Percentiles rank a stretch among this genome's conserved stretches.
Conservation (phyloP, 1,139 yeast genomes). For the Scheffersomyces insectosa region DNA sequence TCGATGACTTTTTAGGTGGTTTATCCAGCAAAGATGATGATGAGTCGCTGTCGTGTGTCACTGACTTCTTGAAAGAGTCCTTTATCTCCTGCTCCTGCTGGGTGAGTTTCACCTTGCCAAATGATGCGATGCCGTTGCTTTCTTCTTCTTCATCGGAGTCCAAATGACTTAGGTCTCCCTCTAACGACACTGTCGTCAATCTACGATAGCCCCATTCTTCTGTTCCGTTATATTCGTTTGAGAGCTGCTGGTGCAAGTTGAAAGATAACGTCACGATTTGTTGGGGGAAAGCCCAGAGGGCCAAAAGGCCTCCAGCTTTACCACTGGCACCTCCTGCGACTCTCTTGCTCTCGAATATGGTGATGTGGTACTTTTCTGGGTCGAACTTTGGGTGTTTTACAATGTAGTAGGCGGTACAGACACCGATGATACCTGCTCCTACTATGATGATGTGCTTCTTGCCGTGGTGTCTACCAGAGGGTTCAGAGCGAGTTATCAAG, state of each 20-base stretch:
- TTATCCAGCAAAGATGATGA: constrained; percentile 19
- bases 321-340: constrained; percentile 99
- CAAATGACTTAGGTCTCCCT: constrained; percentile 65
- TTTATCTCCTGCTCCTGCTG: constrained; percentile 10
- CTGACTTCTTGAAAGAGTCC: constrained; percentile 14
- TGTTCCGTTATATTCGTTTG: constrained; percentile 77
- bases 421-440: constrained; percentile 97
- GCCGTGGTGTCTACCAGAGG: constrained; percentile 60
- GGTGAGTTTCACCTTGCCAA: constrained; percentile 2
- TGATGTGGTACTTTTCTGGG: constrained; percentile 71
- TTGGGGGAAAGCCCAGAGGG: constrained; percentile 96
- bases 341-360: constrained; percentile 85
- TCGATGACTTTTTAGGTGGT: constrained; percentile 38
- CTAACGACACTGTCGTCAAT: constrained; percentile 81
- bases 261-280: constrained; percentile 90
- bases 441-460: constrained; percentile 72
- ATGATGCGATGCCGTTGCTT: background rate
- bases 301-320: constrained; percentile 93
- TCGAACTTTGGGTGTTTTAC: constrained; percentile 82
- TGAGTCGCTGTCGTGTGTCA: constrained; percentile 21
- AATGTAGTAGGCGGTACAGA: constrained; percentile 87
- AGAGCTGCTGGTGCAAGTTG: constrained; percentile 78
- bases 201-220: constrained; percentile 92
- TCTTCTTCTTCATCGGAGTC: constrained; percentile 20
- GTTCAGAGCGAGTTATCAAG: constrained; percentile 39